Evolutionary conservation across 306 rosid species (phyloP).

Genomic region (Luffa aegyptiaca): DNA sequence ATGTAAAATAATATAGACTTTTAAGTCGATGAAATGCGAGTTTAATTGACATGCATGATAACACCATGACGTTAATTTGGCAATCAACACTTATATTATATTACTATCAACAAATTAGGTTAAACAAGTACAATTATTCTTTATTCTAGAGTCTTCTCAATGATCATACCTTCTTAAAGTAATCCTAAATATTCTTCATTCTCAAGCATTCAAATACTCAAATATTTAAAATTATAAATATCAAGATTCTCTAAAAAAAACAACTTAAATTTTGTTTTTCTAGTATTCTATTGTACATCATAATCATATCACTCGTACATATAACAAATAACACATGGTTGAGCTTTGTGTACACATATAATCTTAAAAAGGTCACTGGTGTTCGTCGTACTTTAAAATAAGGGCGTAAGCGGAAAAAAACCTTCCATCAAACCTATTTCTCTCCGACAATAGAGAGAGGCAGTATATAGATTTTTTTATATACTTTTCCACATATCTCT

Average conservation of each 20-base stretch:
- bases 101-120: not conserved
- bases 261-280: too few species aligned
- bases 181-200: not conserved
- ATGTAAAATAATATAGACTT: not conserved
- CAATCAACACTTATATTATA: not conserved
- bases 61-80: not conserved
- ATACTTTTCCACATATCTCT: too few species aligned
- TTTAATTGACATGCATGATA: not conserved
- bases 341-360: not conserved
- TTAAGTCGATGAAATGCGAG: not conserved
- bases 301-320: not conserved
- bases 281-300: too few species aligned
- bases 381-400: too few species aligned
- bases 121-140: not conserved
- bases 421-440: too few species aligned
- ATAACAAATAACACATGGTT: not conserved
- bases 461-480: too few species aligned
- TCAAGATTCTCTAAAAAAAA: too few species aligned
- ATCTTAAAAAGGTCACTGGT: too few species aligned
- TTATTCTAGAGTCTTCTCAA: not conserved
- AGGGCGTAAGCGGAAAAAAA: too few species aligned
- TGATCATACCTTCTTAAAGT: not conserved
- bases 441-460: too few species aligned
- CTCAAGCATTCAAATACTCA: not conserved
- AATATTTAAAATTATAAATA: not conserved